Conservation (phyloP, 1,139 yeast genomes). For the Taphrina wiesneri region DNA sequence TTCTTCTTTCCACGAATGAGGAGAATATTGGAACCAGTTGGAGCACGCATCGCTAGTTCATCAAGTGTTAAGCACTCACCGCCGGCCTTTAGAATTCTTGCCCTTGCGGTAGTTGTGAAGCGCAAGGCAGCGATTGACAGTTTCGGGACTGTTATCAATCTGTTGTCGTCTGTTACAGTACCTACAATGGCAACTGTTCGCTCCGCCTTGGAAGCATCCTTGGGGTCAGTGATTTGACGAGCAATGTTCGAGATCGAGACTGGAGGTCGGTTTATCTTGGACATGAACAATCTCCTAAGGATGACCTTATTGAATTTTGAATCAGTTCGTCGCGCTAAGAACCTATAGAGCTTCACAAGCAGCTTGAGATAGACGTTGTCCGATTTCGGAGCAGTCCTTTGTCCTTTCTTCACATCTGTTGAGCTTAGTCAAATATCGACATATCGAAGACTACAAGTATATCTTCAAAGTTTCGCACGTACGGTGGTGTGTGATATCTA, state of each 20-base stretch:
- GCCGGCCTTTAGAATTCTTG: constrained; percentile 96
- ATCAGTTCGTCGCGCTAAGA: constrained; percentile 86
- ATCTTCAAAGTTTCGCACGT: neutral
- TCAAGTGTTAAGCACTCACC: constrained; percentile 99
- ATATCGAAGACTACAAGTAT: neutral
- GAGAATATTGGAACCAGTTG: constrained; percentile 98
- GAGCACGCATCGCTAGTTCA: constrained; percentile 98
- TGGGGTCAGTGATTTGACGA: constrained; percentile 61
- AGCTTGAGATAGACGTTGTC: constrained; percentile 98
- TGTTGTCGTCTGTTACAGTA: constrained; percentile 97
- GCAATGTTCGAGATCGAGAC: constrained; percentile 91
- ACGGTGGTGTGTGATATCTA: constrained; percentile 91
- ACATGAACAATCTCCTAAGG: constrained; percentile 90
- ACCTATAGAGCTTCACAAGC: constrained; percentile 96
- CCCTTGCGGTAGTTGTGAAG: constrained; percentile 99
- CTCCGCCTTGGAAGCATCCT: constrained; percentile 77
- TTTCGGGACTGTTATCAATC: constrained; percentile 93
- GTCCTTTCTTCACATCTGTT: constrained; percentile 76
- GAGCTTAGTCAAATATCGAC: neutral
- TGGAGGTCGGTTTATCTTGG: constrained; percentile 99
- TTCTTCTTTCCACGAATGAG: constrained; percentile 98
- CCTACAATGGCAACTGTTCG: constrained; percentile 98
- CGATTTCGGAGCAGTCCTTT: constrained; percentile 99
- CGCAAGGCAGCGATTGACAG: constrained; percentile 97
- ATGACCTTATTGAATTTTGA: constrained; percentile 95